These are phyloP conservation scores for Mrakia blollopis DNA, from an alignment of 768 basidiomycete genomes.

Conservation along the genomic window DNA sequence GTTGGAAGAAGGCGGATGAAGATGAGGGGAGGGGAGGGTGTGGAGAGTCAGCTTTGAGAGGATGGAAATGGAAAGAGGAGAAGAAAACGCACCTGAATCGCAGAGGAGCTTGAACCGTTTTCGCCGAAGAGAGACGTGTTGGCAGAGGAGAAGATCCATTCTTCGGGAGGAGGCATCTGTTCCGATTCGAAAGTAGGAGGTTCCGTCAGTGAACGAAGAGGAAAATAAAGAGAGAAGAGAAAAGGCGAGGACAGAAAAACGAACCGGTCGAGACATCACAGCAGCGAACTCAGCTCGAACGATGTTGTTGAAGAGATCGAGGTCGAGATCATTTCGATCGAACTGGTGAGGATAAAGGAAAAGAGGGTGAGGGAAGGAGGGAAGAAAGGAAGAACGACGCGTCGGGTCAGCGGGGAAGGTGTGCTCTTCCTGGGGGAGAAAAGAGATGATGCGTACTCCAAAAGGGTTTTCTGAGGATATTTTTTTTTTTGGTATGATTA, in stretches of 20 bases:
- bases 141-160: constrained; percentile 39
- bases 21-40: too few species aligned
- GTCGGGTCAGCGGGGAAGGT: too few species aligned
- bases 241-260: background rate
- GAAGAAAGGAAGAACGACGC: background rate
- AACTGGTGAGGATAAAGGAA: constrained; percentile 17
- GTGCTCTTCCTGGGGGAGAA: background rate
- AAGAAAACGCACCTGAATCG: background rate
- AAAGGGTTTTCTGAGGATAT: constrained; percentile 46
- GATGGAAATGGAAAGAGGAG: background rate
- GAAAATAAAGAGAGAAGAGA: background rate
- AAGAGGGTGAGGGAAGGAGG: background rate
- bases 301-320: constrained; percentile 43
- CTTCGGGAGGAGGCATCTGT: constrained; percentile 37
- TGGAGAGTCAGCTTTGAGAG: background rate
- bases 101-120: background rate
- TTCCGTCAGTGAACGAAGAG: too few species aligned
- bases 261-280: constrained; percentile 38
- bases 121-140: constrained; percentile 37
- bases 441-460: constrained; percentile 25
- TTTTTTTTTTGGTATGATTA: too few species aligned
- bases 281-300: constrained; percentile 42
- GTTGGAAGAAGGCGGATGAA: background rate
- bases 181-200: too few species aligned
- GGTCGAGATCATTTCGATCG: constrained; percentile 42